Conservation (phyloP, 352 stramenopile genomes). For the Phytophthora aleatoria region DNA sequence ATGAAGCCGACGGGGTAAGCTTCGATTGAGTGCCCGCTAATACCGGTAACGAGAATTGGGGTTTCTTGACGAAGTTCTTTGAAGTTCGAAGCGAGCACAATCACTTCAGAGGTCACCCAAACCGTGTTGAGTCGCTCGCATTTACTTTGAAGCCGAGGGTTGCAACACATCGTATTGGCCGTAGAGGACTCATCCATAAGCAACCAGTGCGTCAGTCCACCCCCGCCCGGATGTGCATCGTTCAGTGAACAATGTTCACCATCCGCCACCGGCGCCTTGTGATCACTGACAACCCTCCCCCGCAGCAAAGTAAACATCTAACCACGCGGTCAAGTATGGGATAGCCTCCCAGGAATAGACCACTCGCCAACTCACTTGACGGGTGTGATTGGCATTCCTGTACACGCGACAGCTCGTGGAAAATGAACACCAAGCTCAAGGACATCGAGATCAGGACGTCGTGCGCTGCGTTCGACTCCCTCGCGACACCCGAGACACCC, state of each 20-base stretch:
- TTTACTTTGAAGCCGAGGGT: too few relatives aligned
- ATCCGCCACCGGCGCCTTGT: constrained; percentile 5
- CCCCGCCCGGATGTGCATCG: not conserved
- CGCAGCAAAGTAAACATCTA: constrained; percentile 10
- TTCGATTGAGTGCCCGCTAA: too few relatives aligned
- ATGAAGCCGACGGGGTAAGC: too few relatives aligned
- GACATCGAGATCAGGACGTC: constrained; percentile 20
- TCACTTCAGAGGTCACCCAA: too few relatives aligned
- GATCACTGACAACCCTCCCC: constrained; percentile 14
- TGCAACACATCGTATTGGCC: too few relatives aligned
- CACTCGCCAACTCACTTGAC: not conserved
- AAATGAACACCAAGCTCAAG: constrained; percentile 20
- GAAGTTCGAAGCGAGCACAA: too few relatives aligned
- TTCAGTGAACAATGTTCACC: not conserved
- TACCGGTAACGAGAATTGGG: too few relatives aligned
- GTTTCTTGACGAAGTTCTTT: too few relatives aligned
- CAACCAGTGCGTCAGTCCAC: not conserved
- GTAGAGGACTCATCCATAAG: not conserved
- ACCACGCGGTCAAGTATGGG: not conserved
- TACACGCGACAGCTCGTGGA: not conserved
- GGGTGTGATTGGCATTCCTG: constrained; percentile 3
- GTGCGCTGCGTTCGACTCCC: constrained; percentile 26
- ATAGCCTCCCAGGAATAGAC: constrained; percentile 16
- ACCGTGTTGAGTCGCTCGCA: too few relatives aligned
- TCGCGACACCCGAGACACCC: constrained; percentile 25